These are phyloP conservation scores for Eutrema yunnanense DNA, from an alignment of 345 rosid genomes.

Conservation along the genomic window DNA sequence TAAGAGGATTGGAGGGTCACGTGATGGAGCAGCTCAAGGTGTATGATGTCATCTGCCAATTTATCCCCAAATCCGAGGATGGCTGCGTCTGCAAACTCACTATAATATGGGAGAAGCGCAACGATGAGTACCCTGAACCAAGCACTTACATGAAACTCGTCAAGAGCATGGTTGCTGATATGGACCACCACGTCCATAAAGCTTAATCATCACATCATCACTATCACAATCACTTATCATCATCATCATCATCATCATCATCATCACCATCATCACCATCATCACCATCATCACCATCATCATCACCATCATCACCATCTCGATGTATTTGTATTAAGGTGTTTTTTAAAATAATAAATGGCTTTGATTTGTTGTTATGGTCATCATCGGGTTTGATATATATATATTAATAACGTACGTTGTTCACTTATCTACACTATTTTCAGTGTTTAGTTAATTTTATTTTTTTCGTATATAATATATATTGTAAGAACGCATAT, in stretches of 20 bases:
- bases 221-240: neutral
- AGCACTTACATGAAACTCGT: conserved; percentile 20
- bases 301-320: neutral
- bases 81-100: conserved; percentile 23
- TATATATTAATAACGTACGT: too few species aligned
- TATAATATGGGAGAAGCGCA: conserved; percentile 26
- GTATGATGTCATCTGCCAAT: conserved; percentile 10
- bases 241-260: neutral
- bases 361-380: neutral
- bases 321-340: neutral
- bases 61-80: conserved; percentile 20
- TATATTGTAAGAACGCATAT: too few species aligned
- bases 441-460: too few species aligned
- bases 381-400: neutral
- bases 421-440: too few species aligned
- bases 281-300: too few species aligned
- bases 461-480: too few species aligned
- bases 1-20: conserved; percentile 23
- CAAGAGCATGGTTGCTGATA: conserved; percentile 23
- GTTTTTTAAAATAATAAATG: neutral
- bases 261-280: too few species aligned
- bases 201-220: conserved; percentile 2
- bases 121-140: conserved; percentile 26
- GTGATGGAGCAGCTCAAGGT: conserved; percentile 29
- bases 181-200: conserved; percentile 13